These are phyloP conservation scores for Ocimum tenuiflorum DNA, from an alignment of 257 asterid species.

Conservation along the genomic window DNA sequence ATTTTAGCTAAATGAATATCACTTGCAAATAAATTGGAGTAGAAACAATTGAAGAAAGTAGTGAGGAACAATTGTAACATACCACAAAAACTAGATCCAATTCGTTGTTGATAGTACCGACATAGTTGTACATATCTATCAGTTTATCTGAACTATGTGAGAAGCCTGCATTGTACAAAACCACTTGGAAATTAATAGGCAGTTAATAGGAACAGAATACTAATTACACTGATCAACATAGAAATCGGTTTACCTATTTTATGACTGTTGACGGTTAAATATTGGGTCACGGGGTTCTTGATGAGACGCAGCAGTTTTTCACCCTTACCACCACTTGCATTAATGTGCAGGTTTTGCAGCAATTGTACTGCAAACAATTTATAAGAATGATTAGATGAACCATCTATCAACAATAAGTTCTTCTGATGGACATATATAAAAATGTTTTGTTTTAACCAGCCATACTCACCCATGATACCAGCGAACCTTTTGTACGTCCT, in stretches of 20 bases:
- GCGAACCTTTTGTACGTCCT: conserved; percentile 78
- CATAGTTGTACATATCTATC: conserved; percentile 64
- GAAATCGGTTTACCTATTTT: conserved; percentile 54
- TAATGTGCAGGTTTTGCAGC: conserved; percentile 61
- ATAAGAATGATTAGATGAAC: neutral
- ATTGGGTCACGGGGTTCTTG: conserved; percentile 74
- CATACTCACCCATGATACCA: conserved; percentile 81
- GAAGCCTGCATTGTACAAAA: conserved; percentile 47
- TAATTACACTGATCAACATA: neutral
- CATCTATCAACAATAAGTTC: neutral
- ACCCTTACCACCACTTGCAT: conserved; percentile 62
- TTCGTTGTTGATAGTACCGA: conserved; percentile 45
- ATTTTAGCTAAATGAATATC: neutral
- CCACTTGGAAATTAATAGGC: neutral
- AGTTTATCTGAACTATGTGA: conserved; percentile 84
- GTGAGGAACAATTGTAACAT: conserved; percentile 14
- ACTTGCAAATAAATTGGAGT: neutral
- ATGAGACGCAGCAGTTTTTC: conserved; percentile 67
- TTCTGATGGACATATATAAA: neutral
- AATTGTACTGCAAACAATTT: conserved; percentile 61
- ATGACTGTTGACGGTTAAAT: conserved; percentile 64
- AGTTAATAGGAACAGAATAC: neutral
- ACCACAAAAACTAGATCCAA: conserved; percentile 81
- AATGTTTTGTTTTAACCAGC: neutral
- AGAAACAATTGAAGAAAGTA: neutral